phyloP scores from a whole-genome alignment of 2,329 filamentous ascomycete species.

The Fusarium clavum region DNA sequence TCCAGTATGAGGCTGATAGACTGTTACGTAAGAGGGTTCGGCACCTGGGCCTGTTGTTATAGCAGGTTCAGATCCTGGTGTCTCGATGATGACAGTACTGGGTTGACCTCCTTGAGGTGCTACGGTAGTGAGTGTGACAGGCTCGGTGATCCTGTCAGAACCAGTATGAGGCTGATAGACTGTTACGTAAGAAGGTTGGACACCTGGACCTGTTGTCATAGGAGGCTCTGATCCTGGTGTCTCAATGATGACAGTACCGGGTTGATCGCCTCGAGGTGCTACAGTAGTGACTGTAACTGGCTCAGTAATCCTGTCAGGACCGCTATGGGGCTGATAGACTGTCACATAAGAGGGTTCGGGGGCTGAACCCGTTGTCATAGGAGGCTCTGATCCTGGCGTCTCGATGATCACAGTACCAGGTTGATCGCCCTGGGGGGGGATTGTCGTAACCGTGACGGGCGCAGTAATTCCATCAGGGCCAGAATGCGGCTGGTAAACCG shows the following conservation, averaged over 20 bases:
- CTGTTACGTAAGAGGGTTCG: background rate
- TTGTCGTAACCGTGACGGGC: background rate
- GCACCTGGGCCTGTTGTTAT: background rate
- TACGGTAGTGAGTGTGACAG: too few species aligned
- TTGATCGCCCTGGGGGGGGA: background rate
- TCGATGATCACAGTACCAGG: conserved; percentile 19
- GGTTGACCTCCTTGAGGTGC: background rate
- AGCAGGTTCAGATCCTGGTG: conserved; percentile 1
- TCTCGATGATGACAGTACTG: conserved; percentile 18
- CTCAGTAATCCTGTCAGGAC: background rate
- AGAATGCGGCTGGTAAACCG: conserved; percentile 11
- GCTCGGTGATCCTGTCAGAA: too few species aligned
- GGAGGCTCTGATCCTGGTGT: conserved; percentile 6
- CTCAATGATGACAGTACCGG: conserved; percentile 22
- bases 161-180: background rate
- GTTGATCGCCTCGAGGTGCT: background rate
- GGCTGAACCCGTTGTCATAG: background rate
- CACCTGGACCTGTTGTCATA: background rate
- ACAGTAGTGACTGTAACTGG: conserved; percentile 3
- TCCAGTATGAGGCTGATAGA: conserved; percentile 5
- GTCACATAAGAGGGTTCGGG: background rate
- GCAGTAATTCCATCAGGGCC: background rate
- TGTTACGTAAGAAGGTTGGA: conserved; percentile 14
- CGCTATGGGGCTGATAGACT: conserved; percentile 2
- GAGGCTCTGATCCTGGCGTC: conserved; percentile 4